Conservation (phyloP, 495 filamentous ascomycete genomes). For the Aspergillus cavernicola region DNA sequence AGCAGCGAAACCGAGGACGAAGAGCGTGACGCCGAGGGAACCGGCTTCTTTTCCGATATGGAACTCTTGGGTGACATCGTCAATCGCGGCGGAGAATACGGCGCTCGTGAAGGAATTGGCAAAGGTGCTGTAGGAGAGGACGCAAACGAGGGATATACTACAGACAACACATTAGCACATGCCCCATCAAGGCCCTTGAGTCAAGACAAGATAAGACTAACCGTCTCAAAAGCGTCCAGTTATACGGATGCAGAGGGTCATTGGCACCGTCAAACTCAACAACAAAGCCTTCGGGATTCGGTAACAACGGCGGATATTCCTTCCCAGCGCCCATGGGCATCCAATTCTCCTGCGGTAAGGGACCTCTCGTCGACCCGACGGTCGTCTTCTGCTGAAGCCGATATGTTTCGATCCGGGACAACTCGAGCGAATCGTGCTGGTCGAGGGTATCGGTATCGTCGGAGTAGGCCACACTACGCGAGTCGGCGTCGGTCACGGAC, state of each 20-base stretch:
- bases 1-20: constrained; percentile 50
- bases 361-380: constrained; percentile 24
- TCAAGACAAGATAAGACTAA: constrained; percentile 20
- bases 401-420: constrained; percentile 25
- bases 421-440: constrained; percentile 20
- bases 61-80: constrained; percentile 41
- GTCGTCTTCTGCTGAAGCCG: constrained; percentile 25
- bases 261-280: constrained; percentile 51
- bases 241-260: constrained; percentile 51
- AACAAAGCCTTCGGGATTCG: constrained; percentile 39
- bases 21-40: constrained; percentile 50
- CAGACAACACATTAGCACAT: not conserved
- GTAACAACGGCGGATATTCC: constrained; percentile 41
- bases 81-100: constrained; percentile 51
- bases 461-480: not conserved
- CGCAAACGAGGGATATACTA: constrained; percentile 25
- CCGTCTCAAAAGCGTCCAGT: constrained; percentile 41
- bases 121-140: constrained; percentile 50
- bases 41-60: constrained; percentile 45
- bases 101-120: constrained; percentile 49
- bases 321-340: constrained; percentile 28
- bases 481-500: not conserved
- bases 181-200: not conserved
- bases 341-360: constrained; percentile 19
- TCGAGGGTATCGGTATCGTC: constrained; percentile 8